These are phyloP conservation scores for Nicotiana knightiana DNA, from an alignment of 257 asterid species.

Conservation along the genomic window DNA sequence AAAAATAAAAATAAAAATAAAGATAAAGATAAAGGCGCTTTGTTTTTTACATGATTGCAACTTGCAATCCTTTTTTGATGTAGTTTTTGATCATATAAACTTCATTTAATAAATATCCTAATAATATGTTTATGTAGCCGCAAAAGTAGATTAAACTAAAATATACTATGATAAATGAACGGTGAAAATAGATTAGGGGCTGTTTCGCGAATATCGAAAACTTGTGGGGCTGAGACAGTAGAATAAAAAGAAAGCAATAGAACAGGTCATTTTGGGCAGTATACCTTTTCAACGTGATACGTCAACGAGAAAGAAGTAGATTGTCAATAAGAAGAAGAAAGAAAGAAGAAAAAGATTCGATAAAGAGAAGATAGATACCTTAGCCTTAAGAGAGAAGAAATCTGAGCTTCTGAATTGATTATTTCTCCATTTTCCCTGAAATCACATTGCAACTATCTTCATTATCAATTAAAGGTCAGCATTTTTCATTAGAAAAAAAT, in stretches of 20 bases:
- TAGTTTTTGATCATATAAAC: not conserved
- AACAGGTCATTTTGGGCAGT: constrained; percentile 11
- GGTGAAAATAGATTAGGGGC: not conserved
- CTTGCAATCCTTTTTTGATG: not conserved
- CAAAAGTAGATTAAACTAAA: not conserved
- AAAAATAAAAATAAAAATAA: too few species aligned
- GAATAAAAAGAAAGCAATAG: constrained; percentile 4
- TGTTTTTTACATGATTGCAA: not conserved
- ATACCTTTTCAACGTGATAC: constrained; percentile 7
- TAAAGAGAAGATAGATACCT: not conserved
- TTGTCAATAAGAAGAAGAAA: not conserved
- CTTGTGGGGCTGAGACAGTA: constrained; percentile 7
- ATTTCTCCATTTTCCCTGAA: constrained; percentile 14
- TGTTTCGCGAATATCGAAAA: not conserved
- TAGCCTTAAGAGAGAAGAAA: not conserved
- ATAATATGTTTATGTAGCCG: not conserved
- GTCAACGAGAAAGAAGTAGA: constrained; percentile 20
- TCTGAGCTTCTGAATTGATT: constrained; percentile 7
- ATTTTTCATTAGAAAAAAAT: not conserved
- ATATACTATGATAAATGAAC: not conserved
- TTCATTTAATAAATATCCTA: not conserved
- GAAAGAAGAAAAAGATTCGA: constrained; percentile 11
- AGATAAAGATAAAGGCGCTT: not conserved
- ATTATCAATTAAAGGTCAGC: constrained; percentile 34
- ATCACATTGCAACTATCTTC: constrained; percentile 41